Evolutionary conservation across 2,329 filamentous ascomycete genomes (phyloP).

Genomic region (Sphaerulina musiva): DNA sequence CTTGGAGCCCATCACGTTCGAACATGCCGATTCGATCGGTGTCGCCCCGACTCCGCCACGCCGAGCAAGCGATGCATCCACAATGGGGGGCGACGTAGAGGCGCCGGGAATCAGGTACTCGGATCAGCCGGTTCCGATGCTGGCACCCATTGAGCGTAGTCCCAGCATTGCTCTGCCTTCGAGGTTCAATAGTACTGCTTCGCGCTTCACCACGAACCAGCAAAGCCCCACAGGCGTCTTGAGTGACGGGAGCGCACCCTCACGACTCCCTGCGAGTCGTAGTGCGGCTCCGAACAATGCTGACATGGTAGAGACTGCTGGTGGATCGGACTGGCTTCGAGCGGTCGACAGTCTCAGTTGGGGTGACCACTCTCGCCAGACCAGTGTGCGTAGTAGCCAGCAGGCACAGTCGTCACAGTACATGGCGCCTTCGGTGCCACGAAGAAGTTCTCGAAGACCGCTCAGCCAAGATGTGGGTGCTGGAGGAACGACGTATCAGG

Average conservation of each 20-base stretch:
- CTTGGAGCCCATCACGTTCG: conserved; percentile 19
- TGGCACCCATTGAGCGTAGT: conserved; percentile 27
- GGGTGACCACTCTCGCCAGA: conserved; percentile 18
- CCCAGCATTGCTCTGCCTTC: conserved; percentile 29
- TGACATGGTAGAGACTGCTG: conserved; percentile 6
- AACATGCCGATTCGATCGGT: conserved; percentile 20
- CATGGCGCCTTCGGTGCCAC: conserved; percentile 22
- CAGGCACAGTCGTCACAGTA: conserved; percentile 4
- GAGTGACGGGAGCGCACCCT: not conserved
- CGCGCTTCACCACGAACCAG: conserved; percentile 7
- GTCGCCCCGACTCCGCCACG: conserved; percentile 6
- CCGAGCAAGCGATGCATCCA: conserved; percentile 14
- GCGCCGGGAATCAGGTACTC: conserved; percentile 11
- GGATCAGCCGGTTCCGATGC: conserved; percentile 22
- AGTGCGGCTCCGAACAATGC: conserved; percentile 1
- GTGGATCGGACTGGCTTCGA: conserved; percentile 26
- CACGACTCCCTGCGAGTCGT: conserved; percentile 6
- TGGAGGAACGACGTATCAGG: conserved; percentile 9
- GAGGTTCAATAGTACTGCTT: conserved; percentile 27
- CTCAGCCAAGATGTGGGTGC: conserved; percentile 19
- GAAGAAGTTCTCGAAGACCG: conserved; percentile 24
- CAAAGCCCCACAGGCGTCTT: not conserved
- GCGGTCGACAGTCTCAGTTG: conserved; percentile 27
- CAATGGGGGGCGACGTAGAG: conserved; percentile 2
- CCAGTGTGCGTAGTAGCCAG: conserved; percentile 6